These are phyloP conservation scores for Pseudogymnoascus sp. DNA, from an alignment of 2,329 filamentous ascomycete species.

Conservation along the genomic window DNA sequence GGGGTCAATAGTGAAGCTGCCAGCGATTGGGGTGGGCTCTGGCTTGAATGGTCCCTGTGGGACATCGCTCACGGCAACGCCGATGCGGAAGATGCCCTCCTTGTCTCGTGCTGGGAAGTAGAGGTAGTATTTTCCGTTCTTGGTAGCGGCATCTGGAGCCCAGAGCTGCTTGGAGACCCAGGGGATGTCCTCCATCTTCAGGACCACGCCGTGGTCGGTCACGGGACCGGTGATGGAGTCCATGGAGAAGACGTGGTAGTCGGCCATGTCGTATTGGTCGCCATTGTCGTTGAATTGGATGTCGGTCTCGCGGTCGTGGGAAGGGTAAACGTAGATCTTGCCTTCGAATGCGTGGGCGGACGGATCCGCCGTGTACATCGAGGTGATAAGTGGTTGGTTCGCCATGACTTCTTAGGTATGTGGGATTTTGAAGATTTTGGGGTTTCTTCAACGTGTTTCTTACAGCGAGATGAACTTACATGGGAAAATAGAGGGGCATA, in stretches of 20 bases:
- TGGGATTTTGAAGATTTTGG: not conserved
- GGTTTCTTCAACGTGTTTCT: not conserved
- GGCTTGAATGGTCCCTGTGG: conserved; percentile 65
- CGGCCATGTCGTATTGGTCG: conserved; percentile 72
- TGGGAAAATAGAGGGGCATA: not conserved
- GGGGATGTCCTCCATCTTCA: conserved; percentile 58
- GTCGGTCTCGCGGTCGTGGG: conserved; percentile 69
- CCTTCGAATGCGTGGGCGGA: conserved; percentile 74
- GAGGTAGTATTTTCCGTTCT: conserved; percentile 66
- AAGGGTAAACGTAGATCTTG: conserved; percentile 72
- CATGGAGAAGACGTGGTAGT: conserved; percentile 70
- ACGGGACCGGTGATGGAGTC: conserved; percentile 51
- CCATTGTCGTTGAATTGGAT: conserved; percentile 76
- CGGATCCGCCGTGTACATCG: conserved; percentile 73
- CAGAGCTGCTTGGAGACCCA: conserved; percentile 76
- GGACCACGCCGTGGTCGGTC: conserved; percentile 65
- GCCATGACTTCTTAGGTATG: not conserved
- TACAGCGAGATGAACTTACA: not conserved
- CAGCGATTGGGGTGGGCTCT: conserved; percentile 56
- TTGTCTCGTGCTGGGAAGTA: conserved; percentile 71
- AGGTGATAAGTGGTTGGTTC: conserved; percentile 56
- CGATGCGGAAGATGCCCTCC: conserved; percentile 64
- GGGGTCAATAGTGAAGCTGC: conserved; percentile 70
- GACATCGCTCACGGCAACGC: conserved; percentile 56
- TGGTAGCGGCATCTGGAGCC: conserved; percentile 68